These are phyloP conservation scores for Henckelia pumila DNA, from an alignment of 257 asterid genomes.

Conservation along the genomic window DNA sequence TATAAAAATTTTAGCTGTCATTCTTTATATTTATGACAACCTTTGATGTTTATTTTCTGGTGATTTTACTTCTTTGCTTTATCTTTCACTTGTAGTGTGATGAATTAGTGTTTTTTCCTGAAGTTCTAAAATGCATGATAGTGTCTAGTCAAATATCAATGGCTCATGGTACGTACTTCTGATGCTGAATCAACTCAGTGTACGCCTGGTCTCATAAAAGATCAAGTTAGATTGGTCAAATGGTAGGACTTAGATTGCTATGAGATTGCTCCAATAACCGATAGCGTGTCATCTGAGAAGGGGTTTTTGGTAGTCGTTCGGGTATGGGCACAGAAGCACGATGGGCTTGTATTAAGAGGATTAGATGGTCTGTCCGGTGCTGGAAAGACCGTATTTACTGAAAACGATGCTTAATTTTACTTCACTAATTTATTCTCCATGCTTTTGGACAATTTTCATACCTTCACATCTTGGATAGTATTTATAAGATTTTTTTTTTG, in stretches of 20 bases:
- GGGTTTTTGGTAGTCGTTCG: constrained; percentile 82
- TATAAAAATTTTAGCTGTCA: too few species aligned
- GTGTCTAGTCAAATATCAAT: constrained; percentile 30
- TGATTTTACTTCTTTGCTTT: too few species aligned
- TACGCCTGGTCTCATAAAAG: constrained; percentile 78
- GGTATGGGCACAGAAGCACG: constrained; percentile 81
- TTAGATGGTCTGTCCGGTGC: constrained; percentile 98
- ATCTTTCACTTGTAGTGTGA: too few species aligned
- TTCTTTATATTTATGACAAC: constrained; percentile 7
- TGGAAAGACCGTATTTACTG: constrained; percentile 70
- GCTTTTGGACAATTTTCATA: too few species aligned
- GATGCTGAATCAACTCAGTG: constrained; percentile 44
- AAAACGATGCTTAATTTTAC: constrained; percentile 46
- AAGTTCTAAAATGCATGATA: not conserved
- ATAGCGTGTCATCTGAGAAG: too few species aligned
- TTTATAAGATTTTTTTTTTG: too few species aligned
- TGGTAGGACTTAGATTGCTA: constrained; percentile 73
- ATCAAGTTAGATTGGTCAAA: constrained; percentile 79
- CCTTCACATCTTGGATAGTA: too few species aligned
- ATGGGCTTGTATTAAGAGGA: constrained; percentile 76
- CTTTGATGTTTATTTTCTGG: too few species aligned
- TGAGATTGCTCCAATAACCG: constrained; percentile 66
- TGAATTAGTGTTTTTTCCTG: not conserved
- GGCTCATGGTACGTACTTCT: constrained; percentile 47
- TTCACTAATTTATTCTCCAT: too few species aligned